Base-by-base conservation (phyloP, 768 basidiomycete genomes). In the Mycena floridula region DNA sequence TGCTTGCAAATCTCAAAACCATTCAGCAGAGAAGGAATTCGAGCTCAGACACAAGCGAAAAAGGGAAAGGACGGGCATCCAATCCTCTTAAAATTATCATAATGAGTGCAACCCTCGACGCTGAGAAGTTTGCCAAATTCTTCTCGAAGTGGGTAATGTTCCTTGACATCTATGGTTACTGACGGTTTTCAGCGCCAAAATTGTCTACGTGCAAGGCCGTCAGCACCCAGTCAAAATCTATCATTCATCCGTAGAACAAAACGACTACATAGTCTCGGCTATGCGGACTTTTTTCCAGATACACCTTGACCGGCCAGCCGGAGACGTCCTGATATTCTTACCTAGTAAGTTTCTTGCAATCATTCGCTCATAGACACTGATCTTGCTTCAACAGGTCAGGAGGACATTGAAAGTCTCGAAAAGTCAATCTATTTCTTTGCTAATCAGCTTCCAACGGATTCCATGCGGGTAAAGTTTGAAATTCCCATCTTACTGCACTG, bases 101-200 rank as follows among this genome's bases (percentile, higher is more conserved):
- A 52, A 99, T 99, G 96, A 93, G 90, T 61, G 96, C 96, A 3
- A 98, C 96, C 6, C 73, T 99, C 26, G 94, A 99, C 57, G 94
- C 94, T 0, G 85, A 94, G 52, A 91, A 89, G 52, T 98, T 99
- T 61, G 88, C 87, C 64, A 72, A 69, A 24, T 99, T 95, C 64
- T 96, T 87, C 57, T 59, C 81, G 58, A 73, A 81, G 94, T 95
- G 51, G 28, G 87, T 72, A 5, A 21, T 16, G 25, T 21, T 30
- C 32, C 11, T 15, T 39, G 16, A 20, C 12, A 4, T 15, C 25
- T 5, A 7, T 7, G 11, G 18, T 21, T 16, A 50, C 54, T 21
- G 58, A 22, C 27, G 39, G 12, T 43, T 22, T 27, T 4, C 55
- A 94, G 93, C 48, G 89, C 92, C 3, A 86, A 84, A 42, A 84